phyloP scores from a whole-genome alignment of 176 grass and related monocot species.

The Oryza meyeriana region DNA sequence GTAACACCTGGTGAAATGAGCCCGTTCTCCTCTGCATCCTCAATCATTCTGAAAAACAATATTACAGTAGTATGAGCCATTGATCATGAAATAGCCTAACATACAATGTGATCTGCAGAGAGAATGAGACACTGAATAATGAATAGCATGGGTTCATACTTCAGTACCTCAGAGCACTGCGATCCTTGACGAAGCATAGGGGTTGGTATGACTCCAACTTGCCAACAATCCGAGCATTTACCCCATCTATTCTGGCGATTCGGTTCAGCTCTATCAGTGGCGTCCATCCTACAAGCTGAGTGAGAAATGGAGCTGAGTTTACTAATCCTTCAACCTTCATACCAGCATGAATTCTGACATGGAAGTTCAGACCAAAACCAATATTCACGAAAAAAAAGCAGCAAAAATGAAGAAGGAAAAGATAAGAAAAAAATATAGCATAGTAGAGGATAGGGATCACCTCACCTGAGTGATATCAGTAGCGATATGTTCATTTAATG shows the following conservation, averaged over 20 bases:
- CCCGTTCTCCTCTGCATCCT: constrained; percentile 72
- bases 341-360: neutral
- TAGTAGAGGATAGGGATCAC: neutral
- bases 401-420: neutral
- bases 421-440: neutral
- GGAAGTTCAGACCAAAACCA: neutral
- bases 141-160: neutral
- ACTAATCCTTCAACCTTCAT: neutral
- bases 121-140: neutral
- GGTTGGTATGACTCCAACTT: constrained; percentile 81
- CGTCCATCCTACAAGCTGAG: constrained; percentile 82
- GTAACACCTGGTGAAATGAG: constrained; percentile 64
- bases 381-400: neutral
- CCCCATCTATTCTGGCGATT: constrained; percentile 47
- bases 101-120: neutral
- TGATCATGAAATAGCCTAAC: neutral
- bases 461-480: constrained; percentile 26
- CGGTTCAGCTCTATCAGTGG: constrained; percentile 60
- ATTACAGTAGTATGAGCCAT: neutral
- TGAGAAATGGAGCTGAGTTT: neutral
- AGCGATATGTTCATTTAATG: constrained; percentile 16
- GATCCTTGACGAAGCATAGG: constrained; percentile 77
- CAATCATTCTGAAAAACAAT: constrained; percentile 53
- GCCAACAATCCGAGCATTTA: constrained; percentile 47
- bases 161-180: constrained; percentile 57